Conservation (phyloP, 2,329 filamentous ascomycete species). For the Sporothrix luriei region DNA sequence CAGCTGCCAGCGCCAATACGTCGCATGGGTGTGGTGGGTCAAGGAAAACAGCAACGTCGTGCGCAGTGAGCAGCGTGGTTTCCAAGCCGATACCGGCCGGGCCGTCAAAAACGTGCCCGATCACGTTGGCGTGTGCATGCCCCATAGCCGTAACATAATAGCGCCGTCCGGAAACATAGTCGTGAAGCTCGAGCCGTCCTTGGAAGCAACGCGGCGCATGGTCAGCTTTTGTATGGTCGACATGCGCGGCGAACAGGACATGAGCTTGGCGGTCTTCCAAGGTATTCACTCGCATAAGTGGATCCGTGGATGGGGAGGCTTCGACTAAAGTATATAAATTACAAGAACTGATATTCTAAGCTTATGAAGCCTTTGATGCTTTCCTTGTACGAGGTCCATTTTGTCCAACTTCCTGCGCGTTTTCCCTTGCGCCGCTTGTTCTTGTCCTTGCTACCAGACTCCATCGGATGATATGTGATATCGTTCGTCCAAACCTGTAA, state of each 20-base stretch:
- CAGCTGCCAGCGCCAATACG: slow-evolving; percentile 12
- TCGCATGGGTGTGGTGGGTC: slow-evolving; percentile 30
- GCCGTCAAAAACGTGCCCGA: slow-evolving; percentile 21
- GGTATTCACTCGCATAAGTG: slow-evolving; percentile 18
- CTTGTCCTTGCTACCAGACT: too few species aligned
- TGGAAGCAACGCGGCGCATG: slow-evolving; percentile 23
- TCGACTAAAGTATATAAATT: too few species aligned
- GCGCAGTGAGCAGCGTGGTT: slow-evolving; percentile 13
- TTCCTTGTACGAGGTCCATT: too few species aligned
- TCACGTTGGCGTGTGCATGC: neutral
- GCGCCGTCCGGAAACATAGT: neutral
- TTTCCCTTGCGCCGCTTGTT: too few species aligned
- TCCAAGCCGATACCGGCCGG: slow-evolving; percentile 18
- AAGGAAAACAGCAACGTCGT: neutral
- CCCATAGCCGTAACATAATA: neutral
- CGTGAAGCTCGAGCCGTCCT: slow-evolving; percentile 10
- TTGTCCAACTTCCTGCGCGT: too few species aligned
- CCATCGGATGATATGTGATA: too few species aligned
- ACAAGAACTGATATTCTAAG: too few species aligned
- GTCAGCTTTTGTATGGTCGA: slow-evolving; percentile 17
- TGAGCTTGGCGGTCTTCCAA: slow-evolving; percentile 20
- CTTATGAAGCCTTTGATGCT: too few species aligned
- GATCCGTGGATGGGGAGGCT: slow-evolving; percentile 3
- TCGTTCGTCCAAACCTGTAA: too few species aligned
- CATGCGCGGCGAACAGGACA: slow-evolving; percentile 16